A percentile compares a stretch with the other conserved stretches of the same genome.
phyloP scores from a whole-genome alignment of 257 asterid genomes.

The Rhazya stricta region DNA sequence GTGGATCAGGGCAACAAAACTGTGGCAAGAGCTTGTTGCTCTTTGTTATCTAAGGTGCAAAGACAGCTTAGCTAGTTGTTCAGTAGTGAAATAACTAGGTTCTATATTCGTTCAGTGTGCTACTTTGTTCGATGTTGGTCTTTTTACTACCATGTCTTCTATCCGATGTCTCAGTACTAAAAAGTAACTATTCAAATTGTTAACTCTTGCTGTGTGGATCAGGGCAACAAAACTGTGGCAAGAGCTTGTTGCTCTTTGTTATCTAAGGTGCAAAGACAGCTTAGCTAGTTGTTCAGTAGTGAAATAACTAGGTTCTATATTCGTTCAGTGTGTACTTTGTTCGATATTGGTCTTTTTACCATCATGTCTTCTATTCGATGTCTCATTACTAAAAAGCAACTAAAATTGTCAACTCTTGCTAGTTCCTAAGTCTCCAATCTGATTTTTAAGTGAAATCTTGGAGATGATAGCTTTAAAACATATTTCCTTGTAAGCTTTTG shows the following conservation, averaged over 20 bases:
- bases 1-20: constrained; percentile 53
- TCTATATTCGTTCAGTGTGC: background rate
- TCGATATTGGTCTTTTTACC: background rate
- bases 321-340: background rate
- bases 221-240: constrained; percentile 55
- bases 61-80: constrained; percentile 6
- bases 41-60: constrained; percentile 78
- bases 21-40: constrained; percentile 71
- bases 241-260: constrained; percentile 75
- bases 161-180: background rate
- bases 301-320: background rate
- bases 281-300: background rate
- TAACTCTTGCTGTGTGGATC: constrained; percentile 30
- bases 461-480: background rate
- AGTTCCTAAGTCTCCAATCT: background rate
- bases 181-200: background rate
- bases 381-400: background rate
- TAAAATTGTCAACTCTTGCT: background rate
- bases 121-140: background rate
- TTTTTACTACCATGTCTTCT: background rate
- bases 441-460: background rate
- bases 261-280: constrained; percentile 55
- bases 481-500: background rate
- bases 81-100: background rate
- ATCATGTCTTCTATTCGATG: background rate